A percentile compares a stretch with the other conserved stretches of the same genome.
These are phyloP conservation scores for Stemphylium beticola DNA, from an alignment of 2,329 filamentous ascomycete species.

Conservation along the genomic window DNA sequence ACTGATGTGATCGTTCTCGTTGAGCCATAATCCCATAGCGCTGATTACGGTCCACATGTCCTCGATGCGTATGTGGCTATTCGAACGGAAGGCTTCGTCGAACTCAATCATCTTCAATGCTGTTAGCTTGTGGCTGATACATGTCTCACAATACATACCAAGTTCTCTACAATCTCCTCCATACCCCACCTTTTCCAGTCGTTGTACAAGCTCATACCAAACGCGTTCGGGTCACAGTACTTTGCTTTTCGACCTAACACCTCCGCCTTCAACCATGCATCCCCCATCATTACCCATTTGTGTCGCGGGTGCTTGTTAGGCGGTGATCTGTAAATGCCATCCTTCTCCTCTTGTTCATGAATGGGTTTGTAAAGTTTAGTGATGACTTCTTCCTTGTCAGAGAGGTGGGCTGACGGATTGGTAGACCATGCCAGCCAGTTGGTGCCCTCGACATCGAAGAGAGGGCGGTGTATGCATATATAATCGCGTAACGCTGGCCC, in stretches of 20 bases:
- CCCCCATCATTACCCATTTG: constrained; percentile 31
- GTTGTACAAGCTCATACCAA: constrained; percentile 22
- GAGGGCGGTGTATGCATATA: constrained; percentile 20
- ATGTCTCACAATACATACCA: constrained; percentile 7
- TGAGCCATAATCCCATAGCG: constrained; percentile 21
- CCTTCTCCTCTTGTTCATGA: constrained; percentile 10
- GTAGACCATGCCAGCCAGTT: constrained; percentile 9
- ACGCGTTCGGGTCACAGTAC: constrained; percentile 23
- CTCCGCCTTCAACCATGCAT: constrained; percentile 15
- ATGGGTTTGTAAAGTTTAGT: constrained; percentile 6
- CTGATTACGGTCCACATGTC: constrained; percentile 27
- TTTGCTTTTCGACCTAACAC: constrained; percentile 1
- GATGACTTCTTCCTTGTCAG: constrained; percentile 5
- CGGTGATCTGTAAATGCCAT: constrained; percentile 7
- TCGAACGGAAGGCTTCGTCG: constrained; percentile 12
- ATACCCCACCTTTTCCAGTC: constrained; percentile 23
- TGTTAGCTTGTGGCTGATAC: neutral
- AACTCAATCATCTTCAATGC: constrained; percentile 21
- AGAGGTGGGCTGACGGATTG: constrained; percentile 1
- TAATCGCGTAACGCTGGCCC: constrained; percentile 15
- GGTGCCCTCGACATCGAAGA: constrained; percentile 18
- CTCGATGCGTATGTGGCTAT: constrained; percentile 8
- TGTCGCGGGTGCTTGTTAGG: constrained; percentile 13
- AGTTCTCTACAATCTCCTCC: constrained; percentile 20
- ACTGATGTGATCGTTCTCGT: neutral